These are phyloP conservation scores for Xylariaceae sp. DNA, from an alignment of 2,329 filamentous ascomycete genomes.

Conservation along the genomic window DNA sequence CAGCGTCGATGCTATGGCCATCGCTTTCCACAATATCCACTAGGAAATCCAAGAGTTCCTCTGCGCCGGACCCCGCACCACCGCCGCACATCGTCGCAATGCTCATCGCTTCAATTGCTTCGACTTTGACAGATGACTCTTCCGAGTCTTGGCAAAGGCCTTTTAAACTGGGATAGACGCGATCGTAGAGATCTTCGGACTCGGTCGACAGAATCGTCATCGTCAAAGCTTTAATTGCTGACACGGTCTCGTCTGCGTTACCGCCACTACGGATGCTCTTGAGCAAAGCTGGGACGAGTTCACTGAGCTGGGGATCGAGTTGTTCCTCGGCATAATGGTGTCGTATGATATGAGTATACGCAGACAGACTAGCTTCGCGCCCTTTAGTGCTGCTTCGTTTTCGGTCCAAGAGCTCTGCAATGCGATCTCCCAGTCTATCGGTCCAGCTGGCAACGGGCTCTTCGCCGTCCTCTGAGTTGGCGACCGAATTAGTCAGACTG, in stretches of 20 bases:
- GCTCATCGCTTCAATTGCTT: constrained; percentile 67
- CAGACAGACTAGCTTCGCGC: constrained; percentile 58
- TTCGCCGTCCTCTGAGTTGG: constrained; percentile 63
- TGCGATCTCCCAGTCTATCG: constrained; percentile 56
- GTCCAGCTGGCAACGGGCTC: constrained; percentile 54
- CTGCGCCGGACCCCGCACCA: constrained; percentile 59
- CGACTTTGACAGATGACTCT: constrained; percentile 58
- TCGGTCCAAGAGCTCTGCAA: constrained; percentile 65
- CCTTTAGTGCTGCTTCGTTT: constrained; percentile 72
- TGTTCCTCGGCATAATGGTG: constrained; percentile 61
- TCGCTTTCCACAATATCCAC: constrained; percentile 76
- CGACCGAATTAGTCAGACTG: constrained; percentile 40
- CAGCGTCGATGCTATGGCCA: constrained; percentile 64
- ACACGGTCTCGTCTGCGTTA: constrained; percentile 61
- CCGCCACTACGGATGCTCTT: constrained; percentile 64
- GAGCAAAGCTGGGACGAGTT: constrained; percentile 60
- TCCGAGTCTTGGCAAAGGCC: constrained; percentile 61
- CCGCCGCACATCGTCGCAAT: constrained; percentile 72
- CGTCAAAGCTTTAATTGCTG: constrained; percentile 66
- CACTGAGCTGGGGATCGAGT: constrained; percentile 52
- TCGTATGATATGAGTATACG: constrained; percentile 61
- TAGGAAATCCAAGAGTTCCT: constrained; percentile 68
- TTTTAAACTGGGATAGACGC: constrained; percentile 53
- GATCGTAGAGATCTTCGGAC: constrained; percentile 61
- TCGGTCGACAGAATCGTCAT: constrained; percentile 64